Percentiles rank a stretch among this genome's conserved stretches.
These are phyloP conservation scores for Zygotorulaspora mrakii DNA, from an alignment of 1,139 yeast genomes.

Conservation along the genomic window DNA sequence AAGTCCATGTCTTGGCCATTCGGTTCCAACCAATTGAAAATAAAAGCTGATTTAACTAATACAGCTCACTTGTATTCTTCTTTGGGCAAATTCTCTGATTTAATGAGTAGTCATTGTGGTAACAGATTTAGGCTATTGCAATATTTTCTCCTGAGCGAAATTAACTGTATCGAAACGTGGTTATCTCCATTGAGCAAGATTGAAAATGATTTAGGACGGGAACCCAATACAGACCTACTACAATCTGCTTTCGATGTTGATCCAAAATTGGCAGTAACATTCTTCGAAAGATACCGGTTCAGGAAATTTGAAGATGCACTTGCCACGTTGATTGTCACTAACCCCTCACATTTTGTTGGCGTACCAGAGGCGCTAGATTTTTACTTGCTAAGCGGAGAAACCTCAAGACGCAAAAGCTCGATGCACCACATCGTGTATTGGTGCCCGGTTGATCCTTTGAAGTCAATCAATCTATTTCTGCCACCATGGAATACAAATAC, in stretches of 20 bases:
- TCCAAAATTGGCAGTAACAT: slow-evolving; percentile 70
- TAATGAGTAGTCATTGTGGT: slow-evolving; percentile 21
- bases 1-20: slow-evolving; percentile 66
- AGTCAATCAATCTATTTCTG: slow-evolving; percentile 77
- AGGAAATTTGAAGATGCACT: slow-evolving; percentile 46
- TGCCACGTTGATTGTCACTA: slow-evolving; percentile 45
- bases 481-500: slow-evolving; percentile 72
- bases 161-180: slow-evolving; percentile 73
- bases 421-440: slow-evolving; percentile 54
- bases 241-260: slow-evolving; percentile 59
- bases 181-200: slow-evolving; percentile 59
- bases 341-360: slow-evolving; percentile 60
- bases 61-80: slow-evolving; percentile 50
- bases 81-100: slow-evolving; percentile 23
- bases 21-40: slow-evolving; percentile 74
- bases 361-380: slow-evolving; percentile 65
- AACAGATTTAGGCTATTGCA: slow-evolving; percentile 26
- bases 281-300: slow-evolving; percentile 55
- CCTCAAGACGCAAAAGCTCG: slow-evolving; percentile 20
- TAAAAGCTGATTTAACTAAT: slow-evolving; percentile 63
- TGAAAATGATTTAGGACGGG: slow-evolving; percentile 34
- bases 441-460: slow-evolving; percentile 77
- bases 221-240: slow-evolving; percentile 33
- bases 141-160: slow-evolving; percentile 72
- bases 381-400: slow-evolving; percentile 44